A percentile compares a stretch with the other conserved stretches of the same genome.
Evolutionary conservation across 805 yeast species (phyloP).

Genomic region (Clavispora vitiphila): DNA sequence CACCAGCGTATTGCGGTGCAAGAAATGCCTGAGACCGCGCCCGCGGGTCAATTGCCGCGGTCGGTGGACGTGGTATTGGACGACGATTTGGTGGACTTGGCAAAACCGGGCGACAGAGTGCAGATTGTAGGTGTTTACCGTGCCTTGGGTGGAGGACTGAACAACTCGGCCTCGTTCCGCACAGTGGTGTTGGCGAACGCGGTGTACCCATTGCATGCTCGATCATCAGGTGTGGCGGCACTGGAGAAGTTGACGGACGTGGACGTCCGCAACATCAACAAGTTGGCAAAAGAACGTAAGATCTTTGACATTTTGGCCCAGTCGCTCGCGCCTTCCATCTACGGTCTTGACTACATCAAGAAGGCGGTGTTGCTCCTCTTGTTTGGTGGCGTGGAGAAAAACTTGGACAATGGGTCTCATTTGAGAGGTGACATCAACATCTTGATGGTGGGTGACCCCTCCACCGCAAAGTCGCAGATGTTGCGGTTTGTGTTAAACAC

Average conservation of each 20-base stretch:
- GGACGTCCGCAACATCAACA: conserved; percentile 84
- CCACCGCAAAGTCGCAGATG: conserved; percentile 96
- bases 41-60: conserved; percentile 96
- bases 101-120: conserved; percentile 94
- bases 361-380: conserved; percentile 87
- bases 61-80: conserved; percentile 89
- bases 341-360: conserved; percentile 87
- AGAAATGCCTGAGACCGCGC: conserved; percentile 97
- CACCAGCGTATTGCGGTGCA: conserved; percentile 92
- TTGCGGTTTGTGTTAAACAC: conserved; percentile 91
- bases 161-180: conserved; percentile 62
- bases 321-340: conserved; percentile 93
- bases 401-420: conserved; percentile 91
- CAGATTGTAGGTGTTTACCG: conserved; percentile 92
- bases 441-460: conserved; percentile 97
- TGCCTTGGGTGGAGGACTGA: conserved; percentile 72
- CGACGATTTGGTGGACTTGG: conserved; percentile 87
- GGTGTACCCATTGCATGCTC: conserved; percentile 80
- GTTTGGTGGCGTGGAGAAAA: conserved; percentile 91
- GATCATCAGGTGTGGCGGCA: conserved; percentile 80
- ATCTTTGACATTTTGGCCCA: conserved; percentile 76
- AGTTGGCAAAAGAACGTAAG: conserved; percentile 61
- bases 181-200: conserved; percentile 87
- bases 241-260: conserved; percentile 64
- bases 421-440: conserved; percentile 96